Conservation (phyloP, 768 basidiomycete species). For the Strobilomyces confusus region DNA sequence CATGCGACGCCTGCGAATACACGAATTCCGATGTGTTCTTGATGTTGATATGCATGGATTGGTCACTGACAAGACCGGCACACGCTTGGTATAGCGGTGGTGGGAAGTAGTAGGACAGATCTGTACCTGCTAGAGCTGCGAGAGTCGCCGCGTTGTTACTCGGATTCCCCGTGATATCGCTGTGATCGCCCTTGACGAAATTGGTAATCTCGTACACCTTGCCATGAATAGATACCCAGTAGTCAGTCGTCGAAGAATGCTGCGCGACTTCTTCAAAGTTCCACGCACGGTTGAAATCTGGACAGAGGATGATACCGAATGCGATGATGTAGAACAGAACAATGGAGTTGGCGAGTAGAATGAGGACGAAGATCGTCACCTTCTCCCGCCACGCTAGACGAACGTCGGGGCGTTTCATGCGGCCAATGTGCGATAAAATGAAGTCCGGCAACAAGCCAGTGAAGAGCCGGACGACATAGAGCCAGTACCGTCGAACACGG, state of each 20-base stretch:
- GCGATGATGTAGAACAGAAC: slow-evolving; percentile 66
- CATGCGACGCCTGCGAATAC: slow-evolving; percentile 50
- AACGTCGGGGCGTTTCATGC: slow-evolving; percentile 67
- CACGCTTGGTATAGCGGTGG: slow-evolving; percentile 57
- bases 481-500: slow-evolving; percentile 54
- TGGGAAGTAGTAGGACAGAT: slow-evolving; percentile 62
- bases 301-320: slow-evolving; percentile 60
- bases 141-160: slow-evolving; percentile 49
- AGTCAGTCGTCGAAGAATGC: slow-evolving; percentile 49
- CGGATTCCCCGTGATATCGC: slow-evolving; percentile 49
- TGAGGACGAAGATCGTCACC: slow-evolving; percentile 58
- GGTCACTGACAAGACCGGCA: slow-evolving; percentile 50
- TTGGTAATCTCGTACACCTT: slow-evolving; percentile 59
- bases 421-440: slow-evolving; percentile 44
- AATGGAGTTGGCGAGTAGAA: slow-evolving; percentile 47
- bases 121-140: slow-evolving; percentile 54
- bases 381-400: slow-evolving; percentile 71
- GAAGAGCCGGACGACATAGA: slow-evolving; percentile 47
- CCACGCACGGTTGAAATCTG: slow-evolving; percentile 61
- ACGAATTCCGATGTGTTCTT: slow-evolving; percentile 45
- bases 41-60: slow-evolving; percentile 35
- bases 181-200: slow-evolving; percentile 59
- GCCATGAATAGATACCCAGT: slow-evolving; percentile 61
- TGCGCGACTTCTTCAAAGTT: slow-evolving; percentile 44
- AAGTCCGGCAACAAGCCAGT: slow-evolving; percentile 59